Evolutionary conservation across 768 basidiomycete genomes (phyloP), one percentile per base, ranked within the genome.

Genomic region (Mycena olivaceomarginata): DNA sequence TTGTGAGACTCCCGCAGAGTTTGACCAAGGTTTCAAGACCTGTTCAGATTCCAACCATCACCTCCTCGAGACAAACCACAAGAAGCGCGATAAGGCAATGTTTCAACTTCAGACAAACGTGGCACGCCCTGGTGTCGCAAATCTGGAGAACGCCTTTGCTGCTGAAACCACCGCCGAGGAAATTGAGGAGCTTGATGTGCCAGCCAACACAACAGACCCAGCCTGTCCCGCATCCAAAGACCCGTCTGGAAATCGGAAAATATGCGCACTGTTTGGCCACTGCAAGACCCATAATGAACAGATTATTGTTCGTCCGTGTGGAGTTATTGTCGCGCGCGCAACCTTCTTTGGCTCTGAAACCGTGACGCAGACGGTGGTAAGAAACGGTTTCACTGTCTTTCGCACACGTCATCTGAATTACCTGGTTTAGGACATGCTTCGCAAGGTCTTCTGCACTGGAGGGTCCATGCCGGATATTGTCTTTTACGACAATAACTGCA

Each of bases 401-500:
- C 13, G 1, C 43, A 5, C 43, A 45, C 43, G 43, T 5, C 43
- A 45, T 45, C 13, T 13, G 13, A 45, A 11, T 45, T 45, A 11
- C 9, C 43, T 45, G 43, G 13, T 10, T 13, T 13, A 45, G 43
- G 43, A 53, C 51, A 43, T 65, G 64, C 37, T 65, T 45, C 64
- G 22, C 13, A 45, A 45, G 43, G 43, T 45, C 43, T 45, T 45
- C 13, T 1, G 43, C 11, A 10, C 43, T 45, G 18, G 57, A 57
- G 75, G 73, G 15, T 74, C 53, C 31, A 70, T 80, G 70, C 83
- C 84, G 1, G 75, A 82, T 0, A 67, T 78, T 59, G 59, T 85
- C 15, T 80, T 82, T 67, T 83, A 79, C 70, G 84, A 85, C 72
- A 82, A 81, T 57, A 82, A 82, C 59, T 86, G 83, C 72, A 25